Conservation (phyloP, 2,329 filamentous ascomycete genomes). For the Colletotrichum liaoningense region DNA sequence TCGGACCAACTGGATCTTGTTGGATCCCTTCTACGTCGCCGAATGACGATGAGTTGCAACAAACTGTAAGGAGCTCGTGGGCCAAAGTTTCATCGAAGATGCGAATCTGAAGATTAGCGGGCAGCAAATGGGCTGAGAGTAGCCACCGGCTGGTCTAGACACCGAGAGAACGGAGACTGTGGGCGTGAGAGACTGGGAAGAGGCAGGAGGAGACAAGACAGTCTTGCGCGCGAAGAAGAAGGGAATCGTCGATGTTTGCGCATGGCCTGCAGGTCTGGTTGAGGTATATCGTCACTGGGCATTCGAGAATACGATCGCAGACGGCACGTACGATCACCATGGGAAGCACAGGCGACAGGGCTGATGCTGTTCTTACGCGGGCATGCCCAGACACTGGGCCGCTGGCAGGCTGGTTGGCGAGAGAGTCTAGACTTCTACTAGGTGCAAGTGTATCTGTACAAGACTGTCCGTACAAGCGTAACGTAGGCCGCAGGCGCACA, state of each 20-base stretch:
- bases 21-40: conserved; percentile 6
- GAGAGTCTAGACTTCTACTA: not conserved
- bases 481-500: not conserved
- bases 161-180: conserved; percentile 19
- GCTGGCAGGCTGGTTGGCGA: too few relatives aligned
- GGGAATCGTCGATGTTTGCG: conserved; percentile 1
- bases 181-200: conserved; percentile 26
- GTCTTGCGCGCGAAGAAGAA: not conserved
- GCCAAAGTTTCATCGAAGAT: conserved; percentile 16
- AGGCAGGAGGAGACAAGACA: conserved; percentile 18
- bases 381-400: too few relatives aligned
- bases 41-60: conserved; percentile 4
- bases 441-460: too few relatives aligned
- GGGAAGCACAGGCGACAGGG: conserved; percentile 8
- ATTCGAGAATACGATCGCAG: not conserved
- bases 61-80: conserved; percentile 14
- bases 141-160: conserved; percentile 20
- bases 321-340: conserved; percentile 26
- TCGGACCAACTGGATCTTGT: not conserved
- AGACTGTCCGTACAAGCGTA: not conserved
- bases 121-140: conserved; percentile 11
- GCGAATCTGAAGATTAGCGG: not conserved
- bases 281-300: conserved; percentile 4
- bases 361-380: not conserved
- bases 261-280: not conserved